These are phyloP conservation scores for Phytophthora tentaculata DNA, from an alignment of 352 stramenopile genomes.

Conservation along the genomic window DNA sequence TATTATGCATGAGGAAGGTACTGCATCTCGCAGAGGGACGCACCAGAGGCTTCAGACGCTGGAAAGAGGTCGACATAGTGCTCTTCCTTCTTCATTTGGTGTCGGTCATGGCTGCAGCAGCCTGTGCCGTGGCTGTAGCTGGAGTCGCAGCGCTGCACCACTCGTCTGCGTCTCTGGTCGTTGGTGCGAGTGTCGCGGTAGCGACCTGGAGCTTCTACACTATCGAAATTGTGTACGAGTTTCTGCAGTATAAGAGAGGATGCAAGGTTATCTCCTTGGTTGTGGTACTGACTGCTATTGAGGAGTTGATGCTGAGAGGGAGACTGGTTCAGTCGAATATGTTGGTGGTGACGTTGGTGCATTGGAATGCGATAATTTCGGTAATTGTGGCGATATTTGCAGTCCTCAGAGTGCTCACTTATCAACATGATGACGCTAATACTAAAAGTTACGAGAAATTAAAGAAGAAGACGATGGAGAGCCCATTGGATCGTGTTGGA, in stretches of 20 bases:
- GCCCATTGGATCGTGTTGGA: conserved; percentile 58
- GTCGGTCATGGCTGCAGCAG: conserved; percentile 26
- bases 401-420: conserved; percentile 19
- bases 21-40: conserved; percentile 28
- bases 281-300: conserved; percentile 20
- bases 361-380: conserved; percentile 14
- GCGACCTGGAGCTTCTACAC: conserved; percentile 48
- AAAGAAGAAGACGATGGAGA: conserved; percentile 24
- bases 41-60: not conserved
- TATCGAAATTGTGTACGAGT: conserved; percentile 29
- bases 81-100: conserved; percentile 45
- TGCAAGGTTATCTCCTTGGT: conserved; percentile 32
- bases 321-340: not conserved
- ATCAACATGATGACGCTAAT: not conserved
- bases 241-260: conserved; percentile 20
- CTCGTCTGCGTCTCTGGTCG: conserved; percentile 47
- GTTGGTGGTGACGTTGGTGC: conserved; percentile 10
- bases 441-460: not conserved
- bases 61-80: conserved; percentile 8
- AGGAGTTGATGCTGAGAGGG: conserved; percentile 21
- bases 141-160: conserved; percentile 27
- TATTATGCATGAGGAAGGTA: conserved; percentile 49
- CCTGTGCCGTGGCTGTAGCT: conserved; percentile 32
- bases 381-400: conserved; percentile 2
- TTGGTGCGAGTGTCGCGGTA: conserved; percentile 29